Conservation (phyloP, 768 basidiomycete genomes). For the Boletus sp. region DNA sequence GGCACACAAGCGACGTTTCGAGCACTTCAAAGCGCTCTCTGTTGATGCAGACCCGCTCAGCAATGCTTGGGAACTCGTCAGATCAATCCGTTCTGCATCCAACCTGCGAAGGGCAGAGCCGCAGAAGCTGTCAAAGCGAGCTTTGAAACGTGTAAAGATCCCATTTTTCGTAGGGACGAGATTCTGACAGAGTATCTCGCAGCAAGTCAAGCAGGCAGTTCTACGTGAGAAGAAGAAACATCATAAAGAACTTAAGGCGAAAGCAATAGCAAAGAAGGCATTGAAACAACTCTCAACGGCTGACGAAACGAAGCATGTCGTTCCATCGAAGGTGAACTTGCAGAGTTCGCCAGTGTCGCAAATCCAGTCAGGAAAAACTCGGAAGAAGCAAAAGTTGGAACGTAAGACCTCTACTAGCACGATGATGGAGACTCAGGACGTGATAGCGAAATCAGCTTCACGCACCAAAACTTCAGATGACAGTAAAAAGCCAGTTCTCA, state of each 20-base stretch:
- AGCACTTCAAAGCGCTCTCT: constrained; percentile 47
- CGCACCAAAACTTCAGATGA: not conserved
- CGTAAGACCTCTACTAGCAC: not conserved
- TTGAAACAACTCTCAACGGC: not conserved
- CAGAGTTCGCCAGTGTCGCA: not conserved
- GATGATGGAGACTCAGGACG: not conserved
- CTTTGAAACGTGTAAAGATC: constrained; percentile 56
- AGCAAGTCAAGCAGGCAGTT: constrained; percentile 48
- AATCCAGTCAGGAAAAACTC: not conserved
- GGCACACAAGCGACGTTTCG: constrained; percentile 65
- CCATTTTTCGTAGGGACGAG: not conserved
- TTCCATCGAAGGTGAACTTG: not conserved
- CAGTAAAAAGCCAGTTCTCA: constrained; percentile 1
- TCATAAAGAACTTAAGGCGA: constrained; percentile 44
- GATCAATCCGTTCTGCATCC: constrained; percentile 8
- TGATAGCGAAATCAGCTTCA: not conserved
- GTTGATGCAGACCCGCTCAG: constrained; percentile 38
- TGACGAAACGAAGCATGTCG: not conserved
- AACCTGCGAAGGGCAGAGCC: constrained; percentile 2
- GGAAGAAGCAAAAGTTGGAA: constrained; percentile 20
- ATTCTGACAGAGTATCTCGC: constrained; percentile 2
- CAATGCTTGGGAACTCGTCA: constrained; percentile 48
- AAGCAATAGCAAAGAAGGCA: constrained; percentile 38
- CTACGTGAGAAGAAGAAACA: constrained; percentile 49
- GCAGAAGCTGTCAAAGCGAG: constrained; percentile 52